phyloP scores from a whole-genome alignment of 1,139 yeast species.

The Scheffersomyces segobiensis region DNA sequence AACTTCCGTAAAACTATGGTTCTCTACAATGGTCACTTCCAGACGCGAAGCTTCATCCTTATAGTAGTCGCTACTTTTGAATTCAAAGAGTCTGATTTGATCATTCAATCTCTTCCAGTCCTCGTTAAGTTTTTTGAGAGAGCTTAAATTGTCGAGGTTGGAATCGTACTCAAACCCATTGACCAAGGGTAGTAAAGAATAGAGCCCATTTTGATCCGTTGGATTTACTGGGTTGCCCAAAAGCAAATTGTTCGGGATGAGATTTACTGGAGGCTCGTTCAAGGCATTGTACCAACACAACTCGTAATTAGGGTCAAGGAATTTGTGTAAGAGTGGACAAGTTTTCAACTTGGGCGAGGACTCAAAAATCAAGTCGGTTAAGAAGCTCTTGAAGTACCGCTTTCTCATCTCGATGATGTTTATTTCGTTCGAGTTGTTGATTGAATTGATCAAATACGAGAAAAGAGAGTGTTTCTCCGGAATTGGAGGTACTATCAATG shows the following conservation, averaged over 20 bases:
- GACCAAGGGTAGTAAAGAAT: slow-evolving; percentile 40
- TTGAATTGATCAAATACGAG: slow-evolving; percentile 40
- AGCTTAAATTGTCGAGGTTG: slow-evolving; percentile 31
- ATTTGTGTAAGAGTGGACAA: slow-evolving; percentile 40
- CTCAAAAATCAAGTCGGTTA: slow-evolving; percentile 36
- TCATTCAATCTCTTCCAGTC: slow-evolving; percentile 36
- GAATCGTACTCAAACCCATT: slow-evolving; percentile 38
- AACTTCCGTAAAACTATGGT: slow-evolving; percentile 23
- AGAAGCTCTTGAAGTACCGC: slow-evolving; percentile 38
- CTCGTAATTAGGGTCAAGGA: slow-evolving; percentile 51
- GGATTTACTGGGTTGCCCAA: slow-evolving; percentile 49
- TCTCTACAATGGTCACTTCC: not conserved
- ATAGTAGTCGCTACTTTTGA: slow-evolving; percentile 20
- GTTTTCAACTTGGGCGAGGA: slow-evolving; percentile 25
- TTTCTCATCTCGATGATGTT: slow-evolving; percentile 44
- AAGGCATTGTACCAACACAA: slow-evolving; percentile 49
- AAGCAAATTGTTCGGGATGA: slow-evolving; percentile 40
- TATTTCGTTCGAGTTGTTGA: slow-evolving; percentile 38
- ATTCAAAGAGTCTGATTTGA: slow-evolving; percentile 35
- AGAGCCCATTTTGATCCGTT: slow-evolving; percentile 47
- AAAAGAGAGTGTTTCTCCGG: slow-evolving; percentile 59
- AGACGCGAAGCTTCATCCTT: slow-evolving; percentile 2
- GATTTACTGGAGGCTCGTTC: slow-evolving; percentile 46
- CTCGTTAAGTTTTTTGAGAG: slow-evolving; percentile 36
- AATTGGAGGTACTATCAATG: slow-evolving; percentile 54